Evolutionary conservation across 768 basidiomycete species (phyloP).

Genomic region (Lactarius vividus): DNA sequence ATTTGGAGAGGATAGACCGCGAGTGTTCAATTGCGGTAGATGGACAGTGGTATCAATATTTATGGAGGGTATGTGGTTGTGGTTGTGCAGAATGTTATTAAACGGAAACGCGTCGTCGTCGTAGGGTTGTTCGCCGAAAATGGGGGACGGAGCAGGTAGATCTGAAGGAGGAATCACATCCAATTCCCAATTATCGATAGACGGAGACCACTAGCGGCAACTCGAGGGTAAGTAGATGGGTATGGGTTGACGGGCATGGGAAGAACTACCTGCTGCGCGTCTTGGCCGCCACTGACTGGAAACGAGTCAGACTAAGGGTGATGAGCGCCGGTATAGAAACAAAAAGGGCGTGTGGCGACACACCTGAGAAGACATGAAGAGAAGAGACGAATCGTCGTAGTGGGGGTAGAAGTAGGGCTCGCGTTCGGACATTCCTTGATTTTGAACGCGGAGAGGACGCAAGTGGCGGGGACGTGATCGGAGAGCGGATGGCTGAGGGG

Average conservation of each 20-base stretch:
- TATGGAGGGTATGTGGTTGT: conserved; percentile 13
- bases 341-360: background rate
- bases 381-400: background rate
- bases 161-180: conserved; percentile 1
- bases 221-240: background rate
- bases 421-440: conserved; percentile 12
- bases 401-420: background rate
- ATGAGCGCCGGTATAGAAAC: conserved; percentile 13
- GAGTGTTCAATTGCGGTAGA: conserved; percentile 6
- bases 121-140: conserved; percentile 1
- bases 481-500: conserved; percentile 4
- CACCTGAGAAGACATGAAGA: conserved; percentile 14
- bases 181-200: conserved; percentile 4
- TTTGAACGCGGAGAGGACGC: background rate
- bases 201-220: conserved; percentile 1
- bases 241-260: background rate
- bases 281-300: conserved; percentile 12
- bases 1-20: conserved; percentile 16
- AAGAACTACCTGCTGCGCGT: conserved; percentile 18
- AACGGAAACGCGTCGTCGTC: background rate
- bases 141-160: background rate
- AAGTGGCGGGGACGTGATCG: conserved; percentile 6
- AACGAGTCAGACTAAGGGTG: conserved; percentile 13
- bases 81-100: background rate
- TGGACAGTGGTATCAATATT: conserved; percentile 17